Evolutionary conservation across 1,139 yeast genomes (phyloP).

Genomic region (Protomyces macrosporus): DNA sequence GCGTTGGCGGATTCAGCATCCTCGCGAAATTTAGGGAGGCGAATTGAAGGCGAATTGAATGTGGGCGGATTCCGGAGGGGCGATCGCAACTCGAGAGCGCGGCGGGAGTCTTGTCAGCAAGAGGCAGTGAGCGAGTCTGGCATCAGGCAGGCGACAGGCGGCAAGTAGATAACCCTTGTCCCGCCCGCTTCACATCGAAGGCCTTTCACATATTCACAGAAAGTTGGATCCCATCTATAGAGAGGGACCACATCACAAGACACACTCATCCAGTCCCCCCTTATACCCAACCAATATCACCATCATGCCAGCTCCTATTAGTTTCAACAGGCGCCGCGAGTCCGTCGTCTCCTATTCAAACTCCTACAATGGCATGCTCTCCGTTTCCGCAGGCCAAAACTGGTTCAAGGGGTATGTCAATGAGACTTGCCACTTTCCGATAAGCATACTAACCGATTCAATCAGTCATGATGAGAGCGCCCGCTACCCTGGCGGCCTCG

Average conservation of each 20-base stretch:
- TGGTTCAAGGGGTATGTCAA: neutral
- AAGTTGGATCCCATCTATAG: neutral
- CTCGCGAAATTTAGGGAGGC: no score
- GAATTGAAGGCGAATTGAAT: no score
- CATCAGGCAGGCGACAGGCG: neutral
- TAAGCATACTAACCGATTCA: neutral
- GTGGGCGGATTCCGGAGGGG: no score
- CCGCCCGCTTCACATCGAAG: constrained; percentile 1
- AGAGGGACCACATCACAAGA: no score
- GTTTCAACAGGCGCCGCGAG: constrained; percentile 14
- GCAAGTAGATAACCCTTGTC: neutral
- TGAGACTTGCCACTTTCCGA: neutral
- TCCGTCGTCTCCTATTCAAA: constrained; percentile 5
- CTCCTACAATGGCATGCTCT: constrained; percentile 9
- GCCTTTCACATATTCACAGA: constrained; percentile 6
- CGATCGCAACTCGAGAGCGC: no score
- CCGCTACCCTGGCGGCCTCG: neutral
- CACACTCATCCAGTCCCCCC: neutral
- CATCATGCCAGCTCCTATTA: constrained; percentile 19
- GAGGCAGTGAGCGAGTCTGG: no score
- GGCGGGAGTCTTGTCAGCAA: neutral
- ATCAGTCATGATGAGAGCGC: constrained; percentile 3
- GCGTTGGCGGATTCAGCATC: no score
- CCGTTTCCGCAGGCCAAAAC: constrained; percentile 12
- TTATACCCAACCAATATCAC: neutral